Percentiles rank a stretch among this genome's conserved stretches.
Evolutionary conservation across 805 yeast genomes (phyloP).

Genomic region (Hanseniaspora thailandica): DNA sequence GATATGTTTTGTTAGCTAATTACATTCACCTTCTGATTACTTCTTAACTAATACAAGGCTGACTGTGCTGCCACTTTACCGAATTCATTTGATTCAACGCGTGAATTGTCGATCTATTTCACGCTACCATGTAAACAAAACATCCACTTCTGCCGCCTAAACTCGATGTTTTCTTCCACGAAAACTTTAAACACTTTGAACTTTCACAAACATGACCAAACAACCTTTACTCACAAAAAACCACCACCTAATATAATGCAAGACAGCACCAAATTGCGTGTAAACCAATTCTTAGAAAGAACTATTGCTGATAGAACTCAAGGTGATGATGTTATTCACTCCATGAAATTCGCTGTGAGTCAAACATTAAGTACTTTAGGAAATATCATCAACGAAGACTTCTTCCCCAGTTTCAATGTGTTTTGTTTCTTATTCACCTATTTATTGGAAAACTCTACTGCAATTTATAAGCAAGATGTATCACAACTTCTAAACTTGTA

Average conservation of each 20-base stretch:
- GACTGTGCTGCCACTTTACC: too few species aligned
- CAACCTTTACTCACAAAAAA: too few species aligned
- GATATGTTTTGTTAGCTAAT: too few species aligned
- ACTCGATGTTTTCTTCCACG: too few species aligned
- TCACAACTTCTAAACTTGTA: neutral
- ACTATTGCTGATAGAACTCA: constrained; percentile 2
- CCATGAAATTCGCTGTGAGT: constrained; percentile 2
- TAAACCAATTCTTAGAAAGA: constrained; percentile 4
- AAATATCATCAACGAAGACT: neutral
- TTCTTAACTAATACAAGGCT: too few species aligned
- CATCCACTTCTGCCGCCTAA: too few species aligned
- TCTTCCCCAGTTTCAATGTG: constrained; percentile 8
- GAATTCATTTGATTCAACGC: too few species aligned
- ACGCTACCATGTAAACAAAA: too few species aligned
- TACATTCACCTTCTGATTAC: too few species aligned
- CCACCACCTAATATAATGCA: neutral
- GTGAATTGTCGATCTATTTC: too few species aligned
- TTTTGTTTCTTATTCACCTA: constrained; percentile 4
- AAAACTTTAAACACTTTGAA: too few species aligned
- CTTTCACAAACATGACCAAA: too few species aligned
- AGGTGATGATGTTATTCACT: constrained; percentile 11
- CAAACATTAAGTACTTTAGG: neutral
- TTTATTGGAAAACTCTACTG: neutral
- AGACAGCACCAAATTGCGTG: neutral
- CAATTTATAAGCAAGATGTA: neutral